Base-by-base conservation (phyloP, 2,329 filamentous ascomycete genomes). In the Trichoderma sp. region DNA sequence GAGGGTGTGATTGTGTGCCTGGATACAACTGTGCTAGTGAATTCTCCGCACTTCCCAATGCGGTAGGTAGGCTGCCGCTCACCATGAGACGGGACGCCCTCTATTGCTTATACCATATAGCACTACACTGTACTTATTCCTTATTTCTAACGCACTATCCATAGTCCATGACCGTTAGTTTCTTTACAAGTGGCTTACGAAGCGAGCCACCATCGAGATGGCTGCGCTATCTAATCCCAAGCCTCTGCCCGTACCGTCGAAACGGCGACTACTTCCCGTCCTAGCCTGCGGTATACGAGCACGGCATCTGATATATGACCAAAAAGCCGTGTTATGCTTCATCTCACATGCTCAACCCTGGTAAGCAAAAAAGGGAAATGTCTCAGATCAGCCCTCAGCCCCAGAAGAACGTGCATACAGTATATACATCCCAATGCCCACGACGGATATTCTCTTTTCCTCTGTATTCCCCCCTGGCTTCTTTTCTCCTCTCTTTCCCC, bases 21-120 rank as follows among this genome's bases (percentile, higher is more conserved):
- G 11, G 24, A 29, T 31, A 31, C 33, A 35, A 35, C 2, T 35
- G 33, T 35, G 33, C 11, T 47, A 14, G 40, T 43, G 40, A 43
- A n/a, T 43, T 43, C 62, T 47, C 62, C 62, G 35, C 62, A 56
- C 52, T 65, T 64, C 24, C 62, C 10, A 65, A 43, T 40, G 35
- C 27, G 19, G 49, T 40, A 64, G 35, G 58, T 47, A 29, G 19
- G 58, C 11, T 31, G 29, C 19, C 40, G 40, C 37, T 27, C 19
- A 55, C 24, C 29, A 29, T 16, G 21, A n/a, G 14, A 29, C 14
- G 24, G 37, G 37, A 43, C 37, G 37, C 37, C 37, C 37, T 43
- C 37, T 19, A 19, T 6, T 4, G 14, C 3, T 40, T 40, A 4
- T 5, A 27, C 4, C 27, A 27, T 27, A 27, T 27, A 27, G 27